phyloP scores from a whole-genome alignment of 108 stramenopile genomes.

The Schizochytrium sp. region DNA sequence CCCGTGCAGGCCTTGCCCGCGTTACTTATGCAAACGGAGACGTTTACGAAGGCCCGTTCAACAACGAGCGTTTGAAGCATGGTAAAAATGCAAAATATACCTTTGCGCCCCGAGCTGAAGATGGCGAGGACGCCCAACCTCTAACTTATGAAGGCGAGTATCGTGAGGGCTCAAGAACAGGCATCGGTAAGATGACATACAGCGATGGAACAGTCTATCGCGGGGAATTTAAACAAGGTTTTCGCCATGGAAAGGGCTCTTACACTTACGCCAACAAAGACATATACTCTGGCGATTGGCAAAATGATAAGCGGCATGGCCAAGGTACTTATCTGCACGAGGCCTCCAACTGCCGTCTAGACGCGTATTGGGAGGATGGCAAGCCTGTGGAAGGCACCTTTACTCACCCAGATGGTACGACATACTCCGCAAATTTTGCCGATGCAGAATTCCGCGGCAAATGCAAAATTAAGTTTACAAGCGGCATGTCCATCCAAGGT shows the following conservation, averaged over 20 bases:
- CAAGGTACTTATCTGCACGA: constrained; percentile 57
- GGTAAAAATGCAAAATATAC: not conserved
- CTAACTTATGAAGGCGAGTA: constrained; percentile 64
- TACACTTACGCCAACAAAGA: constrained; percentile 65
- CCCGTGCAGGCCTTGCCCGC: not conserved
- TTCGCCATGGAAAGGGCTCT: constrained; percentile 60
- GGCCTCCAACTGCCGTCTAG: constrained; percentile 2
- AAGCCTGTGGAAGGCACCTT: not conserved
- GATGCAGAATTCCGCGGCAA: not conserved
- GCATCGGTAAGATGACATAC: constrained; percentile 54
- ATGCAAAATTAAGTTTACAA: not conserved
- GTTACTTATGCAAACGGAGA: constrained; percentile 51
- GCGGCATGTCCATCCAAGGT: not conserved
- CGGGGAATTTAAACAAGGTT: constrained; percentile 56
- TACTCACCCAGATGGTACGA: constrained; percentile 39
- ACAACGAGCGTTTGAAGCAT: constrained; percentile 35
- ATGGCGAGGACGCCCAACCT: constrained; percentile 10
- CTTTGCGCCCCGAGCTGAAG: constrained; percentile 30
- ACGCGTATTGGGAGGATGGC: constrained; percentile 35
- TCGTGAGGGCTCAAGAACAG: constrained; percentile 22
- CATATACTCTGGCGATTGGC: constrained; percentile 64
- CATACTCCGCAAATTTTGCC: not conserved
- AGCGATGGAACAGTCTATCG: constrained; percentile 58
- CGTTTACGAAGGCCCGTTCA: constrained; percentile 42
- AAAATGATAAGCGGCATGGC: constrained; percentile 54